Percentiles rank a stretch among this genome's conserved stretches.
These are phyloP conservation scores for Serendipita sp. DNA, from an alignment of 768 basidiomycete species.

Conservation along the genomic window DNA sequence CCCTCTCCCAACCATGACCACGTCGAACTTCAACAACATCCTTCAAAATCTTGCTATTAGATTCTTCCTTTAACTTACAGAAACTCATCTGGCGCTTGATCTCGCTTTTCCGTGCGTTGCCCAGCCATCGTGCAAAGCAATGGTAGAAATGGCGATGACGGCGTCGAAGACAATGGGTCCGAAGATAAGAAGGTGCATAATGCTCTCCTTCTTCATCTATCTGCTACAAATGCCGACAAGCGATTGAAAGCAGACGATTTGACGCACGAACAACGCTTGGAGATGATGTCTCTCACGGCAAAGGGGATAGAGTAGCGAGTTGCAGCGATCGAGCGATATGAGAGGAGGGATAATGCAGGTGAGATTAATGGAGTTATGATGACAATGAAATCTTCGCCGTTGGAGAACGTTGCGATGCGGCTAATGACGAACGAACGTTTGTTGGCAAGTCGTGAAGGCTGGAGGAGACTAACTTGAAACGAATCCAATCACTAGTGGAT, in stretches of 20 bases:
- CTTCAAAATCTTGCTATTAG: constrained; percentile 50
- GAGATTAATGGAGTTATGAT: neutral
- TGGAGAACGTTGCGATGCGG: constrained; percentile 46
- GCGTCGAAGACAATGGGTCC: constrained; percentile 2
- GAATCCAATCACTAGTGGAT: constrained; percentile 13
- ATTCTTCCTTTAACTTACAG: constrained; percentile 89
- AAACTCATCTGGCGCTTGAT: constrained; percentile 67
- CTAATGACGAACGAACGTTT: constrained; percentile 80
- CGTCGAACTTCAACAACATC: neutral
- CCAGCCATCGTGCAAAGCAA: neutral
- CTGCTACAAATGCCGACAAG: constrained; percentile 81
- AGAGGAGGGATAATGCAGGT: neutral
- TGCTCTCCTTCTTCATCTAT: constrained; percentile 62
- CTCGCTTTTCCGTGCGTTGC: constrained; percentile 12
- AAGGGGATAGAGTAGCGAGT: constrained; percentile 19
- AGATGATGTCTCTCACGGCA: constrained; percentile 72
- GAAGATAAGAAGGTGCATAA: constrained; percentile 21
- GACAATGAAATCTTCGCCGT: neutral
- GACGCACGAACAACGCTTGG: constrained; percentile 56
- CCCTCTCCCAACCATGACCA: neutral
- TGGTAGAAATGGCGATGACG: neutral
- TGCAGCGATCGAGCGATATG: neutral
- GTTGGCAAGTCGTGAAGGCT: constrained; percentile 59
- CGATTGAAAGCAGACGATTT: constrained; percentile 51
- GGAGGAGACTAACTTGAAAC: constrained; percentile 30